A percentile compares a stretch with the other conserved stretches of the same genome.
Conservation (phyloP, 2,329 filamentous ascomycete genomes). For the Ascochyta viciae-villosae region DNA sequence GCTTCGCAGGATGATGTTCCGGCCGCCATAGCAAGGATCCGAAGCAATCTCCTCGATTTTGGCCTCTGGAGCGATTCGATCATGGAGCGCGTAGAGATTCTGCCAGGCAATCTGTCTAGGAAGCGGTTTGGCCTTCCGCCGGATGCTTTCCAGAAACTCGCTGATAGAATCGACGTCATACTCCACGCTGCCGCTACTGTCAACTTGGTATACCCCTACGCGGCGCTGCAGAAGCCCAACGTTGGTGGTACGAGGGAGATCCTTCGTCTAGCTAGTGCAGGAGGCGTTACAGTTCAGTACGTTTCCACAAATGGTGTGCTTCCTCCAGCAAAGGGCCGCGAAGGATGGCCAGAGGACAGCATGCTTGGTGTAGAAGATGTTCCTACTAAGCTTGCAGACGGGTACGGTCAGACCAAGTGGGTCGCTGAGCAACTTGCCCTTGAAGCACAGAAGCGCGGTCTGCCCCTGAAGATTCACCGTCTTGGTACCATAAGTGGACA, state of each 20-base stretch:
- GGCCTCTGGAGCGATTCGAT: slow-evolving; percentile 79
- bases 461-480: slow-evolving; percentile 75
- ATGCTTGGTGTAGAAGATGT: slow-evolving; percentile 73
- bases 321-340: slow-evolving; percentile 65
- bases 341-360: slow-evolving; percentile 74
- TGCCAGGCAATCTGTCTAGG: slow-evolving; percentile 75
- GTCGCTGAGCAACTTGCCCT: slow-evolving; percentile 77
- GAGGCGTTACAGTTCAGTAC: slow-evolving; percentile 76
- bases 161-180: slow-evolving; percentile 72
- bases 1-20: slow-evolving; percentile 69
- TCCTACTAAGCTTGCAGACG: slow-evolving; percentile 71
- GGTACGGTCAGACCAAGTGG: slow-evolving; percentile 84
- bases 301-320: slow-evolving; percentile 82
- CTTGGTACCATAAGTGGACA: slow-evolving; percentile 82
- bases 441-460: slow-evolving; percentile 71
- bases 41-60: slow-evolving; percentile 78
- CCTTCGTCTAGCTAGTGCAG: slow-evolving; percentile 71
- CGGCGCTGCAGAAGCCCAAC: slow-evolving; percentile 75
- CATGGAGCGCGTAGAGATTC: slow-evolving; percentile 77
- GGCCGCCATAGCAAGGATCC: slow-evolving; percentile 73
- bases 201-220: slow-evolving; percentile 78
- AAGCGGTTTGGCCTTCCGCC: slow-evolving; percentile 72
- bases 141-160: slow-evolving; percentile 70
- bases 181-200: slow-evolving; percentile 80
- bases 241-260: slow-evolving; percentile 81